Evolutionary conservation across 495 filamentous ascomycete genomes (phyloP).

Genomic region (Evernia prunastri): DNA sequence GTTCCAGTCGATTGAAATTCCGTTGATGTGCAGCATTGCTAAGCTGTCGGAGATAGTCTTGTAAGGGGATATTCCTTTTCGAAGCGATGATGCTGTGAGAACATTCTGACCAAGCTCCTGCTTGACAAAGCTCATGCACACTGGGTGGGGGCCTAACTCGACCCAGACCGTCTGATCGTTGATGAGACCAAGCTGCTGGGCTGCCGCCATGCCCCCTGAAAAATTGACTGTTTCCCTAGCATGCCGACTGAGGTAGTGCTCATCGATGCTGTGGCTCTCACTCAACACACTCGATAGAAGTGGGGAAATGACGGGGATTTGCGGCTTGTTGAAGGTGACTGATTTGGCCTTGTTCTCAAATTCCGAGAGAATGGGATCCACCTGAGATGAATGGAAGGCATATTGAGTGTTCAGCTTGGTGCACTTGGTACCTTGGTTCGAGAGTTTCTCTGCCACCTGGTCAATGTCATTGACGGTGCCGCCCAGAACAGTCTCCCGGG

Average conservation of each 20-base stretch:
- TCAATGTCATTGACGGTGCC: conserved; percentile 45
- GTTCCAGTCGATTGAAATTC: conserved; percentile 55
- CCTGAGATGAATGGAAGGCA: conserved; percentile 76
- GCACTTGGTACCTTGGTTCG: conserved; percentile 53
- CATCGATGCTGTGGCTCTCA: conserved; percentile 44
- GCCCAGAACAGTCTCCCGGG: conserved; percentile 46
- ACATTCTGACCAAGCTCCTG: conserved; percentile 45
- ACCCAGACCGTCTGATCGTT: conserved; percentile 42
- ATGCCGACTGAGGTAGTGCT: conserved; percentile 29
- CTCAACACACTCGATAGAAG: conserved; percentile 54
- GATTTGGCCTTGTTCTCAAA: conserved; percentile 54
- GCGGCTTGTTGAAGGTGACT: conserved; percentile 53
- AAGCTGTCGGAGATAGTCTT: conserved; percentile 49
- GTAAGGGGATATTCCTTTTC: conserved; percentile 38
- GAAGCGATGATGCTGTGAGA: conserved; percentile 43
- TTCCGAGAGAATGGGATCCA: conserved; percentile 65
- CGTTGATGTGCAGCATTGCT: conserved; percentile 47
- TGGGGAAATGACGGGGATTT: conserved; percentile 67
- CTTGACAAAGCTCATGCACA: conserved; percentile 54
- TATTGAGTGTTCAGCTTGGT: conserved; percentile 66
- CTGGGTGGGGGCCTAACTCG: conserved; percentile 56
- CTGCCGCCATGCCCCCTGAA: conserved; percentile 24
- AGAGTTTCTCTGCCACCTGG: conserved; percentile 51
- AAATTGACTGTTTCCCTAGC: conserved; percentile 29
- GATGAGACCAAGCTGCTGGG: conserved; percentile 44